Evolutionary conservation across 352 stramenopile species (phyloP), one percentile per base, ranked within the genome.

Genomic region (Phytophthora sojae): DNA sequence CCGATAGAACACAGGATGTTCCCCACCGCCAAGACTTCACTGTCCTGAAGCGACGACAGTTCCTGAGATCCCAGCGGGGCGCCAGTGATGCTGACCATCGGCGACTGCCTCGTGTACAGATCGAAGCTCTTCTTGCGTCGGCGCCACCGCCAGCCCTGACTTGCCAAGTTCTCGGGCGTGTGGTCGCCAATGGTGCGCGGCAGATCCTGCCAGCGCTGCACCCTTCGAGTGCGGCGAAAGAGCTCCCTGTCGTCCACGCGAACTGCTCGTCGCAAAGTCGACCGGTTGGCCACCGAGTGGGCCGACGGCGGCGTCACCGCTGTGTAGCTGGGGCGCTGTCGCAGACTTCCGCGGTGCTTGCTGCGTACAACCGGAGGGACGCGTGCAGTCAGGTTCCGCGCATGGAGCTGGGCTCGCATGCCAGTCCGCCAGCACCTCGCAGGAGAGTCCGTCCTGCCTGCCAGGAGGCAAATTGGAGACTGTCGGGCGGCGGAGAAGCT

Each of bases 111-210:
- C 6, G 70, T 74, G 52, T 64, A 77, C n/a, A 77, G 64, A 49
- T 77, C 65, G 50, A 77, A 77, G 2, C 64, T 52, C 12, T 73
- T 73, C 60, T 74, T 77, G 12, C 66, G 64, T n/a, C 64, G 47
- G 7, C 55, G 60, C 54, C 64, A 69, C 1, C 54, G 53, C 69
- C 69, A 77, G 6, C 69, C 65, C 53, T 69, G 52, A 15, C 9
- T 60, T 21, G 51, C 56, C 12, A 73, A 37, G 9, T 51, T 66
- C 2, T 26, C n/a, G 2, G 55, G 9, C 3, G 58, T 64, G 21
- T 73, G 64, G 17, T 69, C 56, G 15, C 51, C 44, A n/a, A 39
- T 57, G 26, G 54, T 69, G 14, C 64, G 69, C 15, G 69, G 55
- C 30, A 77, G 59, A 23, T 73, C 64, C 11, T 69, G 69, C 65